Base-by-base conservation (phyloP, 2,329 filamentous ascomycete species). In the Epichloe elymi region DNA sequence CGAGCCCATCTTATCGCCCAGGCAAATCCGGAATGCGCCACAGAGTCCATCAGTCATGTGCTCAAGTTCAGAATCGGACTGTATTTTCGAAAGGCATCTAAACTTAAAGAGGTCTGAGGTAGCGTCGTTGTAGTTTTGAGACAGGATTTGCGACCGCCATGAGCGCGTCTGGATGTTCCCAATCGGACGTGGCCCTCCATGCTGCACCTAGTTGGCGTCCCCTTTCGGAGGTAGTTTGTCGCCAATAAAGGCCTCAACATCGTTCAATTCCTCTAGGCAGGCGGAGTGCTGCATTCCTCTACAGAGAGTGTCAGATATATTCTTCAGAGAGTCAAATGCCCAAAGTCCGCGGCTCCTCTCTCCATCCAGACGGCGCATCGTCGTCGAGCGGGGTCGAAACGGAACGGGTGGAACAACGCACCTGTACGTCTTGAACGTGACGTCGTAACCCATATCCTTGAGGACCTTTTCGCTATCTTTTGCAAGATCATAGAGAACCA, bases 261-360 rank as follows among this genome's bases (percentile, higher is more conserved):
- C 86, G 55, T 93, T 79, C 50, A 96, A 80, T 70, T 96, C 91
- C 55, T 85, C 72, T 5, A 81, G 74, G 58, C 82, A 83, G 2
- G 88, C 88, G 5, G 82, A 85, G 65, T 97, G 91, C 14, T 73
- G 74, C 63, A 96, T 77, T 11, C 78, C 77, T 53, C 83, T 87
- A 46, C 11, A 17, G 6, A 1, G 0, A 10, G 2, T 17, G 49
- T 58, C 39, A 57, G 54, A 37, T 3, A 26, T 3, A 14, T 10
- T 41, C 23, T 26, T 19, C 10, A 17, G 26, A 30, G 10, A 30
- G 10, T 2, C 3, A 30, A 11, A 30, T 20, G 26, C n/a, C 36
- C 39, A n/a, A 14, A 20, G 19, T 8, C 3, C n/a, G 6, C 19
- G 39, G 19, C 23, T n/a, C 14, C 4, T 12, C n/a, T 19, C 23